phyloP scores from a whole-genome alignment of 805 yeast genomes.

The Hanseniaspora hatyaiensis region DNA sequence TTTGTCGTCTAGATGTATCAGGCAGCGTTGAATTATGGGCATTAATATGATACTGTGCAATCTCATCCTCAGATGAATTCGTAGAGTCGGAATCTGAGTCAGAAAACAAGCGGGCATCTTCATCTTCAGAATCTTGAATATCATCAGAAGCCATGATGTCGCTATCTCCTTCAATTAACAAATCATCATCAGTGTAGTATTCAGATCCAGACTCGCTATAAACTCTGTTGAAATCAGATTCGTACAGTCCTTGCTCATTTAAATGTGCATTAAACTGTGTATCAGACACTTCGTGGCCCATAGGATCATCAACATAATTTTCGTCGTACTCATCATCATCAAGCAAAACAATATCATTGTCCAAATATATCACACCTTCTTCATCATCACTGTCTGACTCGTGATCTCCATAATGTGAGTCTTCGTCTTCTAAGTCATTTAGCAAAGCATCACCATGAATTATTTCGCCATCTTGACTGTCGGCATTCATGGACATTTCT shows the following conservation, averaged over 20 bases:
- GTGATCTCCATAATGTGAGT: slow-evolving; percentile 19
- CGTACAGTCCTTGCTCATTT: slow-evolving; percentile 25
- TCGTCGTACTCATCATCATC: slow-evolving; percentile 18
- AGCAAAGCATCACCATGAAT: slow-evolving; percentile 22
- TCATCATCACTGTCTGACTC: slow-evolving; percentile 21
- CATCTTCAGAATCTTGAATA: slow-evolving; percentile 18
- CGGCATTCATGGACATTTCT: neutral
- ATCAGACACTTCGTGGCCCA: slow-evolving; percentile 24
- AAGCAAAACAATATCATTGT: slow-evolving; percentile 29
- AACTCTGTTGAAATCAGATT: slow-evolving; percentile 26
- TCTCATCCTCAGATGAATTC: neutral
- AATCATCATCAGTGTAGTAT: slow-evolving; percentile 17
- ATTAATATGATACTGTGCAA: neutral
- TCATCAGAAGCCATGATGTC: slow-evolving; percentile 20
- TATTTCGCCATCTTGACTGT: slow-evolving; percentile 21
- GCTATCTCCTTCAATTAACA: slow-evolving; percentile 19
- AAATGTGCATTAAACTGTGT: slow-evolving; percentile 21
- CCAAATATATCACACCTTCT: slow-evolving; percentile 28
- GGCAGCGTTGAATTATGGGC: neutral
- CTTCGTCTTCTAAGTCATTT: slow-evolving; percentile 20
- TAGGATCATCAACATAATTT: slow-evolving; percentile 24
- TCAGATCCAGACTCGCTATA: neutral
- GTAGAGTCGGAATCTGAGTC: too few relatives aligned
- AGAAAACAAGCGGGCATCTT: too few relatives aligned
- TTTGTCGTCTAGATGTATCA: neutral